Conservation (phyloP, 2,329 filamentous ascomycete species). For the Colletotrichum cereale region DNA sequence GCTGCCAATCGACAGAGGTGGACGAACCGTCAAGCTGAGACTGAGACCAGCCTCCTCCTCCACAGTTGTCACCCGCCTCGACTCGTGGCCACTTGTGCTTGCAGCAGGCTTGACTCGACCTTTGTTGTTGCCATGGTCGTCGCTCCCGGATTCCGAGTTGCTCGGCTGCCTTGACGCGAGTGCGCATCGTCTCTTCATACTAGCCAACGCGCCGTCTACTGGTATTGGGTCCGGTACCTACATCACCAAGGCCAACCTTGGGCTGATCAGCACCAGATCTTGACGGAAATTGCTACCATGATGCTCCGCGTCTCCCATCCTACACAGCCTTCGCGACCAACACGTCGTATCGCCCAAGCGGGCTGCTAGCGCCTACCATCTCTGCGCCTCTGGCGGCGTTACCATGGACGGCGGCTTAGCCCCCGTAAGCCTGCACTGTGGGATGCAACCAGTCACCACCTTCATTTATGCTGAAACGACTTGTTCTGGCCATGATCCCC, state of each 20-base stretch:
- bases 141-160: too few relatives aligned
- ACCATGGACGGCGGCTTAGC: constrained; percentile 6
- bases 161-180: not conserved
- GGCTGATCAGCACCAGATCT: constrained; percentile 14
- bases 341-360: constrained; percentile 19
- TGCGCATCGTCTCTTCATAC: not conserved
- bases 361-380: constrained; percentile 3
- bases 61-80: constrained; percentile 33
- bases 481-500: constrained; percentile 33
- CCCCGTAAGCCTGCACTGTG: constrained; percentile 32
- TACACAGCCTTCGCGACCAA: not conserved
- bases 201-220: not conserved
- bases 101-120: constrained; percentile 1
- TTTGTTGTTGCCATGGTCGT: not conserved
- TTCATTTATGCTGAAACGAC: constrained; percentile 41
- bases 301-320: constrained; percentile 3
- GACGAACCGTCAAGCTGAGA: not conserved
- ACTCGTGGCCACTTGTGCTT: constrained; percentile 16
- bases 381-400: not conserved
- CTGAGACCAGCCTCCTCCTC: not conserved
- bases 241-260: not conserved
- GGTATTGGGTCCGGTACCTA: not conserved
- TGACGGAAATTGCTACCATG: constrained; percentile 19
- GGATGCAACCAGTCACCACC: constrained; percentile 33
- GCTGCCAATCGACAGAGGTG: not conserved